Evolutionary conservation across 2,329 filamentous ascomycete genomes (phyloP).

Genomic region (Penicillium sumatraense): DNA sequence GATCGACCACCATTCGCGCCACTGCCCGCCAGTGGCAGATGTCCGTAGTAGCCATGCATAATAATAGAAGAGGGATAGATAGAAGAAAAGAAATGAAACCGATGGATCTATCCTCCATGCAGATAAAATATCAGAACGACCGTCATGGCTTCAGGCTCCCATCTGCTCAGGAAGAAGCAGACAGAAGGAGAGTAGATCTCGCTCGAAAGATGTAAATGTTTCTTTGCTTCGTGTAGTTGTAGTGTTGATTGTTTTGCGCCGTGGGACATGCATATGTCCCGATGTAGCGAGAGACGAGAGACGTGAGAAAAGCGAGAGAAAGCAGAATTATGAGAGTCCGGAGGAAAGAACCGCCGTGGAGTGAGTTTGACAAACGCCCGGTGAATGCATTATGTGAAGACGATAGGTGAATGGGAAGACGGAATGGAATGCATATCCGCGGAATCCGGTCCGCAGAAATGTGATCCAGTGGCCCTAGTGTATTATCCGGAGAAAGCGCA

Average conservation of each 20-base stretch:
- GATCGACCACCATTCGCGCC: constrained; percentile 28
- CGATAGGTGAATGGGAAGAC: neutral
- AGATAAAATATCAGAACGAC: constrained; percentile 8
- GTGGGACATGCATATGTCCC: neutral
- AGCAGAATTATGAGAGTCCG: neutral
- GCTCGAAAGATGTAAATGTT: neutral
- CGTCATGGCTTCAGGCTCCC: constrained; percentile 5
- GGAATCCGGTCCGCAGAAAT: neutral
- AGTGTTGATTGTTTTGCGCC: neutral
- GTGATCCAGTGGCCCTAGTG: neutral
- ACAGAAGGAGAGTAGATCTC: neutral
- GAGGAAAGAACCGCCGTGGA: neutral
- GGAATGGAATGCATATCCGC: neutral
- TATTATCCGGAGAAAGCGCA: neutral
- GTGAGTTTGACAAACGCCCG: constrained; percentile 5
- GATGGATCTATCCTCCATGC: constrained; percentile 23
- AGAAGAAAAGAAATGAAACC: too few species aligned
- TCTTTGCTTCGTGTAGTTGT: neutral
- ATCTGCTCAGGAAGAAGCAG: constrained; percentile 1
- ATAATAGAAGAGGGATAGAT: neutral
- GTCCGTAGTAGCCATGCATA: constrained; percentile 26
- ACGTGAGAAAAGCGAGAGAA: neutral
- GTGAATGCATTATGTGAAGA: constrained; percentile 3
- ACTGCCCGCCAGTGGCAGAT: constrained; percentile 32
- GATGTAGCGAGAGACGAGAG: neutral